Percentiles rank a stretch among this genome's conserved stretches.
Evolutionary conservation across 2,329 filamentous ascomycete genomes (phyloP).

Genomic region (Aspergillus tamarii): DNA sequence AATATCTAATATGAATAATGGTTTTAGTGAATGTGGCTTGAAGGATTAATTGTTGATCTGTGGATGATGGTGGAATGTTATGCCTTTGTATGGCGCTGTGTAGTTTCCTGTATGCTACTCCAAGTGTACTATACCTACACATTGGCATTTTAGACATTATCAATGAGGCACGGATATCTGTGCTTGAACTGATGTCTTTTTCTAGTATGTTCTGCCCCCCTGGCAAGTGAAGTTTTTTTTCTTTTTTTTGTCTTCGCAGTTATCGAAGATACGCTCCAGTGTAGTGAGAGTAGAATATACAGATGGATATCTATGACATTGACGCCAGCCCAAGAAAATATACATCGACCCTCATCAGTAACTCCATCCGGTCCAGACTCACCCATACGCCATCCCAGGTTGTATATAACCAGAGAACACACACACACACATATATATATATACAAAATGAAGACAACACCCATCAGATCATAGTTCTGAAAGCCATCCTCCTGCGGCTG

Average conservation of each 20-base stretch:
- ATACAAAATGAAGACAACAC: not conserved
- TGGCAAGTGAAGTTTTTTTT: not conserved
- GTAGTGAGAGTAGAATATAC: not conserved
- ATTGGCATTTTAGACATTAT: too few species aligned
- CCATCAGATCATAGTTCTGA: slow-evolving; percentile 29
- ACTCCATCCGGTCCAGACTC: not conserved
- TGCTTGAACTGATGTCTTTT: not conserved
- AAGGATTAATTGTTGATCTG: too few species aligned
- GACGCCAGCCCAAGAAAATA: not conserved
- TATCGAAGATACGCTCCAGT: not conserved
- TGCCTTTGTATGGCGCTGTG: too few species aligned
- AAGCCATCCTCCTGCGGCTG: slow-evolving; percentile 61
- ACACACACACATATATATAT: not conserved
- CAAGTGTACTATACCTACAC: too few species aligned
- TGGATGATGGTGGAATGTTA: too few species aligned
- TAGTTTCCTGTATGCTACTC: too few species aligned
- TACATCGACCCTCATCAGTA: not conserved
- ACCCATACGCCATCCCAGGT: not conserved
- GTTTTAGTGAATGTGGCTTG: too few species aligned
- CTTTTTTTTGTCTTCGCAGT: not conserved
- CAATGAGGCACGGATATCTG: not conserved
- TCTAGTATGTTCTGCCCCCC: not conserved
- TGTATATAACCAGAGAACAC: not conserved
- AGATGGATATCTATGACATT: not conserved
- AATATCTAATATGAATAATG: too few species aligned